These are phyloP conservation scores for Podospora australis DNA, from an alignment of 495 filamentous ascomycete genomes.

Conservation along the genomic window DNA sequence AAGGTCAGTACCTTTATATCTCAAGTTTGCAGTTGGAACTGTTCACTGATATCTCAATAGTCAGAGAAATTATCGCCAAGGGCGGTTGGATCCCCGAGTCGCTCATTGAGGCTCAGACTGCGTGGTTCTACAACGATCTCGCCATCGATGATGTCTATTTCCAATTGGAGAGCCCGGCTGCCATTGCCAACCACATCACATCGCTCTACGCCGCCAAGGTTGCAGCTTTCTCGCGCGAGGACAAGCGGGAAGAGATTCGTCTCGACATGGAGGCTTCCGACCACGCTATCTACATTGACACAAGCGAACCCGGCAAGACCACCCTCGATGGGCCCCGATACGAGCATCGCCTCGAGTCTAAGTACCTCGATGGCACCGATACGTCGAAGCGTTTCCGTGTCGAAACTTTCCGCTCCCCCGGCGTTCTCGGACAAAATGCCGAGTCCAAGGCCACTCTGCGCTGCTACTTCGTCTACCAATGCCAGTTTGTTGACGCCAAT, in stretches of 20 bases:
- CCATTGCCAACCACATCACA: constrained; percentile 87
- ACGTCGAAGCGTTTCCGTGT: constrained; percentile 70
- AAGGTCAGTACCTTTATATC: constrained; percentile 49
- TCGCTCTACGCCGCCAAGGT: constrained; percentile 97
- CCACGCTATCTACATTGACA: constrained; percentile 98
- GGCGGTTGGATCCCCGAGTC: constrained; percentile 75
- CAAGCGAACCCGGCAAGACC: constrained; percentile 78
- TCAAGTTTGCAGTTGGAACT: neutral
- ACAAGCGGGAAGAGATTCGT: constrained; percentile 88
- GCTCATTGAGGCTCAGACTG: constrained; percentile 76
- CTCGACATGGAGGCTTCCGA: constrained; percentile 91
- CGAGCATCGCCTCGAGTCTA: constrained; percentile 88
- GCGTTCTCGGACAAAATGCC: constrained; percentile 47
- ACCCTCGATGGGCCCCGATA: constrained; percentile 73
- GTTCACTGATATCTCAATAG: constrained; percentile 25
- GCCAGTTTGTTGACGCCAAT: constrained; percentile 71
- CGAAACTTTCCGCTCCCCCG: constrained; percentile 92
- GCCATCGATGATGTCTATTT: constrained; percentile 99
- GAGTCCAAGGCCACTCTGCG: constrained; percentile 70
- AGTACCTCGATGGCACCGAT: constrained; percentile 76
- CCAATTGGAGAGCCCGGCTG: constrained; percentile 79
- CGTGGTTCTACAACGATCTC: constrained; percentile 95
- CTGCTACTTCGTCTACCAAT: constrained; percentile 98
- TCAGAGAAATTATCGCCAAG: constrained; percentile 36
- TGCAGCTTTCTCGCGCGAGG: constrained; percentile 86